Evolutionary conservation across 805 yeast genomes (phyloP), one percentile per base, ranked within the genome.

Genomic region (Nakazawaea wickerhamii): DNA sequence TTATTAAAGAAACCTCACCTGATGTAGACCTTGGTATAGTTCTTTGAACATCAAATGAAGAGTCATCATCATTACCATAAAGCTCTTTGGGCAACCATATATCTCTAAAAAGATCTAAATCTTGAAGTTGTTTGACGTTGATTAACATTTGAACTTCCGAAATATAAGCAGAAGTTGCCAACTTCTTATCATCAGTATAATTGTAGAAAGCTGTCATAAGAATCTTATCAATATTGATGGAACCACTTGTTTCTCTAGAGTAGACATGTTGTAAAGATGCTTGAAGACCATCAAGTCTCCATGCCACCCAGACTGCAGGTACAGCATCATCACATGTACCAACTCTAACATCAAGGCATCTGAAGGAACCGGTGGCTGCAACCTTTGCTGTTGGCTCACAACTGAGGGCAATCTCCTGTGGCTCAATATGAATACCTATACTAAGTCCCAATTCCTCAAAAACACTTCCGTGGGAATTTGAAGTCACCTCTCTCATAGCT

Each of bases 371-470:
- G 27, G 84, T 76, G 0, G 97, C 95, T 30, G 88, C 89, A 2
- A 93, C 93, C 55, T 86, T 88, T 0, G 98, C 98, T 14, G 81
- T 81, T 1, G 99, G 99, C 47, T 86, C 91, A 70, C 99, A 93
- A 50, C 95, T 84, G 41, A 93, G 65, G 2, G 84, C 74, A 18
- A 93, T 57, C 34, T 74, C 75, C 57, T 93, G 99, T 26, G 80
- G 75, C 17, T 79, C 89, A 40, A 90, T 73, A 31, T 73, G 68
- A 5, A 90, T 49, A 1, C 83, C 78, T 42, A 84, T 60, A 40
- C 77, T 78, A 22, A 87, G 51, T 48, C 84, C 88, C 41, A 83
- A 56, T 22, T 76, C 74, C 31, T 70, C 66, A 21, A 84, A 57
- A 2, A 83, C 33, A 4, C 65, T 60, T 17, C 73, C 68, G 3